Evolutionary conservation across 2,329 filamentous ascomycete species (phyloP).

Genomic region (Didymella pomorum): DNA sequence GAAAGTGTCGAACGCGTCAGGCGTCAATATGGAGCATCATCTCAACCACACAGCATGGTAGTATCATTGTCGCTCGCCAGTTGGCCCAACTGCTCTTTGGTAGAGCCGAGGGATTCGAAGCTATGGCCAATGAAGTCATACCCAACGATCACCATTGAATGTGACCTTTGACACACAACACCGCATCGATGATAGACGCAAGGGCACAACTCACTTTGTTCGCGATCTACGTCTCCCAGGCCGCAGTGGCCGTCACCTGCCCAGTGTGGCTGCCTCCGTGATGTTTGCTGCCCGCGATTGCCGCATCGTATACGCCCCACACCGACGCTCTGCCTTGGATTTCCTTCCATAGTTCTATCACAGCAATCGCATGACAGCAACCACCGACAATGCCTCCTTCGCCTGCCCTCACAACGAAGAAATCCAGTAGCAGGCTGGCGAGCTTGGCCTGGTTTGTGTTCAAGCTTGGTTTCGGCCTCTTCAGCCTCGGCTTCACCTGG

Average conservation of each 20-base stretch:
- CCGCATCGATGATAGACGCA: constrained; percentile 1
- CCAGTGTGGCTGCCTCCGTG: background rate
- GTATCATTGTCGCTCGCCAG: background rate
- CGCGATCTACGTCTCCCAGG: background rate
- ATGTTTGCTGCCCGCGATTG: background rate
- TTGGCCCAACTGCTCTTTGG: background rate
- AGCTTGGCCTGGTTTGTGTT: constrained; percentile 37
- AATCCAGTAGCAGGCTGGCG: constrained; percentile 17
- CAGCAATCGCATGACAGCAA: constrained; percentile 1
- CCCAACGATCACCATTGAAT: background rate
- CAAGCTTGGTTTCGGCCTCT: constrained; percentile 44
- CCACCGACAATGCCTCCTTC: constrained; percentile 14
- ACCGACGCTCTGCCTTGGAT: constrained; percentile 1
- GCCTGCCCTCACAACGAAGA: constrained; percentile 7
- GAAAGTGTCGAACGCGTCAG: background rate
- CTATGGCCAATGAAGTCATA: constrained; percentile 22
- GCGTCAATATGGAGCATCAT: background rate
- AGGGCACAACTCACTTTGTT: constrained; percentile 3
- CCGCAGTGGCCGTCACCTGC: background rate
- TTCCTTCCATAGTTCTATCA: too few relatives aligned
- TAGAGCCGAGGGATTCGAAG: constrained; percentile 3
- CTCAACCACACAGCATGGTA: background rate
- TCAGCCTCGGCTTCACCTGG: constrained; percentile 35
- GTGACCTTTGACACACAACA: constrained; percentile 3
- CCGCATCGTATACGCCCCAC: constrained; percentile 11